These are phyloP conservation scores for Aspergillaceae sp. DNA, from an alignment of 2,329 filamentous ascomycete species.

Conservation along the genomic window DNA sequence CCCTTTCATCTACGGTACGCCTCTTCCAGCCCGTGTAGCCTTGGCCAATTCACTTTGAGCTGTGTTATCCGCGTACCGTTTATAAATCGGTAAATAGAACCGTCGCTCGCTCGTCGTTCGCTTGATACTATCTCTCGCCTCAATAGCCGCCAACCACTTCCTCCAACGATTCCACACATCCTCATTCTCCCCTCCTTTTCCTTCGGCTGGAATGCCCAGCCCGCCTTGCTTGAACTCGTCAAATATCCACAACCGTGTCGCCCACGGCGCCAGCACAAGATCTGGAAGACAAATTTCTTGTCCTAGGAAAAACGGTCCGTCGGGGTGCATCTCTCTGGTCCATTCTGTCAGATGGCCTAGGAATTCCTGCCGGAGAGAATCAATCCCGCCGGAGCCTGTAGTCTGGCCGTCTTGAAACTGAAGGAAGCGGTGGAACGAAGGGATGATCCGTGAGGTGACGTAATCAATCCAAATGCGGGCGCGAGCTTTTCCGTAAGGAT, in stretches of 20 bases:
- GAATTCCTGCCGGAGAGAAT: slow-evolving; percentile 51
- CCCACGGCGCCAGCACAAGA: slow-evolving; percentile 64
- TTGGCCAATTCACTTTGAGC: slow-evolving; percentile 55
- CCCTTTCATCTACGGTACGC: slow-evolving; percentile 46
- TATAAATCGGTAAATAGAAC: slow-evolving; percentile 61
- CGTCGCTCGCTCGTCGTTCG: slow-evolving; percentile 61
- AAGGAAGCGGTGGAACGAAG: slow-evolving; percentile 57
- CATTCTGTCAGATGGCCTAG: slow-evolving; percentile 52
- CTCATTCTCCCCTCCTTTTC: slow-evolving; percentile 46
- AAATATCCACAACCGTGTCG: slow-evolving; percentile 61
- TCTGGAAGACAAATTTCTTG: slow-evolving; percentile 58
- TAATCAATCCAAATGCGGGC: slow-evolving; percentile 69
- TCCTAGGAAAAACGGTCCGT: slow-evolving; percentile 62
- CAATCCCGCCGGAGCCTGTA: slow-evolving; percentile 30
- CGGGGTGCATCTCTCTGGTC: slow-evolving; percentile 50
- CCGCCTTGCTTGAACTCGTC: slow-evolving; percentile 61
- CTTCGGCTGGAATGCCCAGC: slow-evolving; percentile 41
- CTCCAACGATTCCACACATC: slow-evolving; percentile 57
- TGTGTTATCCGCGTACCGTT: slow-evolving; percentile 57
- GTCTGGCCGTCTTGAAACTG: slow-evolving; percentile 34
- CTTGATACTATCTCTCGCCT: slow-evolving; percentile 52
- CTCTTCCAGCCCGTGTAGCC: slow-evolving; percentile 54
- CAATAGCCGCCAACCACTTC: slow-evolving; percentile 54
- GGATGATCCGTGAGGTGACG: slow-evolving; percentile 57
- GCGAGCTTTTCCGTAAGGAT: slow-evolving; percentile 56